phyloP scores from a whole-genome alignment of 2,329 filamentous ascomycete species.

The Rutstroemia sp. region DNA sequence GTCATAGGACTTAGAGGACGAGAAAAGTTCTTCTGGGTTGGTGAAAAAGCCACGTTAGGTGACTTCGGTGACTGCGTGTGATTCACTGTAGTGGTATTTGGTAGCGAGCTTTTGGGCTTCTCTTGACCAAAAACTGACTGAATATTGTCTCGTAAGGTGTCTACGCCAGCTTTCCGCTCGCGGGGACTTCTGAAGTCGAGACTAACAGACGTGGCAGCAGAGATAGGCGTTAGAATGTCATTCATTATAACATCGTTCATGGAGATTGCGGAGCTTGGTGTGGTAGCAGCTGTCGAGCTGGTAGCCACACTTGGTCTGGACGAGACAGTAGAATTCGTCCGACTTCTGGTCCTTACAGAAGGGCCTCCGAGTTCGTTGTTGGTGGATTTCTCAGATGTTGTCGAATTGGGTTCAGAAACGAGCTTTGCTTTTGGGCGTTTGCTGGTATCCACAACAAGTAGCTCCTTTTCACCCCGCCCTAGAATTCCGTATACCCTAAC shows the following conservation, averaged over 20 bases:
- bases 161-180: neutral
- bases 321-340: neutral
- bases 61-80: neutral
- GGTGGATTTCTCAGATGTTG: neutral
- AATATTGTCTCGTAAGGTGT: neutral
- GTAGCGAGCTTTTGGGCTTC: neutral
- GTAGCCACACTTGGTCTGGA: neutral
- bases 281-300: neutral
- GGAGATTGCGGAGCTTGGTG: neutral
- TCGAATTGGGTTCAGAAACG: conserved; percentile 16
- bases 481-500: conserved; percentile 63
- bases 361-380: neutral
- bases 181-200: neutral
- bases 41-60: neutral
- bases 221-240: neutral
- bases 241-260: neutral
- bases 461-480: conserved; percentile 60
- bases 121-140: neutral
- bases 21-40: neutral
- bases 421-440: conserved; percentile 19
- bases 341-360: neutral
- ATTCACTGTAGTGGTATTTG: too few species aligned
- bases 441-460: conserved; percentile 58
- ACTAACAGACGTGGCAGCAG: neutral
- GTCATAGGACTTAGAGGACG: neutral